A percentile compares a stretch with the other conserved stretches of the same genome.
These are phyloP conservation scores for Asterophora lycoperdoides DNA, from an alignment of 768 basidiomycete genomes.

Conservation along the genomic window DNA sequence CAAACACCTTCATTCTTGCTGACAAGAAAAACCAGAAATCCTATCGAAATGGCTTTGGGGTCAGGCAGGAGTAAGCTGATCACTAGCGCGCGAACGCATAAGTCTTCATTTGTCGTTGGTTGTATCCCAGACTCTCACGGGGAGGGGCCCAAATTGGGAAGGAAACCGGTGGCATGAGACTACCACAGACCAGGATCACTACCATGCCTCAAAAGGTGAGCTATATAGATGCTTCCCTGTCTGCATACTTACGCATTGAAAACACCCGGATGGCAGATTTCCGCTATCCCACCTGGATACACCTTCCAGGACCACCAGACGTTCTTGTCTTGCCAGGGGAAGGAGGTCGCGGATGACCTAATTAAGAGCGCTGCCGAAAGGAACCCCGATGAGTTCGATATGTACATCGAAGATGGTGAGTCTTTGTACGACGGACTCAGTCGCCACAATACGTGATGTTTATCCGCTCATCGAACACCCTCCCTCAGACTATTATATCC, in stretches of 20 bases:
- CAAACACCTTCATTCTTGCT: too few species aligned
- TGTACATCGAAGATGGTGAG: slow-evolving; percentile 34
- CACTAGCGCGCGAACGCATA: too few species aligned
- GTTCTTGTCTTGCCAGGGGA: slow-evolving; percentile 27
- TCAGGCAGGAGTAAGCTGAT: too few species aligned
- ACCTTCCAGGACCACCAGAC: slow-evolving; percentile 27
- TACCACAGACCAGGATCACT: too few species aligned
- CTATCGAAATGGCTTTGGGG: too few species aligned
- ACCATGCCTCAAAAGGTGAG: slow-evolving; percentile 4
- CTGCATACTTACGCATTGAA: slow-evolving; percentile 9
- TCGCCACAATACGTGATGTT: background rate
- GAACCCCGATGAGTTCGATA: slow-evolving; percentile 29
- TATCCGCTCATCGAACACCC: background rate
- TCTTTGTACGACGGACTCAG: background rate
- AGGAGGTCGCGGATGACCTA: slow-evolving; percentile 24
- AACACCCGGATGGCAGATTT: background rate
- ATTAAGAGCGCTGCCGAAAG: slow-evolving; percentile 27
- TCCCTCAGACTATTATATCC: slow-evolving; percentile 27
- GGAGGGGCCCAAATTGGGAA: too few species aligned
- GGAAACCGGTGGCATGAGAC: too few species aligned
- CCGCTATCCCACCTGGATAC: slow-evolving; percentile 27
- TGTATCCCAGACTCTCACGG: too few species aligned
- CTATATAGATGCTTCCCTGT: slow-evolving; percentile 14
- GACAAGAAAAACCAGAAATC: too few species aligned
- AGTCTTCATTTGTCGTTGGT: too few species aligned